Evolutionary conservation across 2,329 filamentous ascomycete species (phyloP).

Genomic region (Teratosphaeria viscida): DNA sequence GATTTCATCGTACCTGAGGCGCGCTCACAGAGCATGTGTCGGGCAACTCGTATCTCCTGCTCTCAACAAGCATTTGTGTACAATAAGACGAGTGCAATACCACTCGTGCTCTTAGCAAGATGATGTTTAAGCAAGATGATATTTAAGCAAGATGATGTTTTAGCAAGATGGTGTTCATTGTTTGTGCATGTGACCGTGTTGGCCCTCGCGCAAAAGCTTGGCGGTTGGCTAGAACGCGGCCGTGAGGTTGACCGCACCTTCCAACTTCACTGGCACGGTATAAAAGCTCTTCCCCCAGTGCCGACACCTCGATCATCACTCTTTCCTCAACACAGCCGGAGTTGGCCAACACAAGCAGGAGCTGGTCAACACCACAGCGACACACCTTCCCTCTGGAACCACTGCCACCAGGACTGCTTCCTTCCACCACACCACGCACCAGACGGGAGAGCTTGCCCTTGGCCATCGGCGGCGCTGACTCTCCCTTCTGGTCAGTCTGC

Average conservation of each 20-base stretch:
- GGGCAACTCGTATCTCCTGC: neutral
- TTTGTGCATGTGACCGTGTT: slow-evolving; percentile 1
- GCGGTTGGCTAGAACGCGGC: neutral
- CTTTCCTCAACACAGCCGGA: slow-evolving; percentile 1
- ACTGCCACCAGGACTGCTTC: slow-evolving; percentile 1
- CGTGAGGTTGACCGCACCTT: neutral
- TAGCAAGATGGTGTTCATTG: neutral
- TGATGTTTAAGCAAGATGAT: neutral
- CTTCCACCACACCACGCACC: neutral
- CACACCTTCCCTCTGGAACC: slow-evolving; percentile 1
- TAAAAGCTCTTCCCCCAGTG: neutral
- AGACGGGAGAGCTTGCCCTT: slow-evolving; percentile 1
- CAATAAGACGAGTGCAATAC: neutral
- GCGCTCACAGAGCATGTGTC: neutral
- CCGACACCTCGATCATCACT: neutral
- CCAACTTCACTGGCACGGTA: neutral
- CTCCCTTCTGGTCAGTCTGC: neutral
- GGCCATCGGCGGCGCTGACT: slow-evolving; percentile 1
- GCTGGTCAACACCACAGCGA: neutral
- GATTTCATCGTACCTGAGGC: neutral
- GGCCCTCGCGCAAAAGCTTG: neutral
- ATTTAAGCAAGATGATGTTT: neutral
- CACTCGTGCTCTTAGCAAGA: neutral
- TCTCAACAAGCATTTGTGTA: neutral
- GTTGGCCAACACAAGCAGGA: neutral